These are phyloP conservation scores for Tylopilus sp. DNA, from an alignment of 768 basidiomycete species.

Conservation along the genomic window DNA sequence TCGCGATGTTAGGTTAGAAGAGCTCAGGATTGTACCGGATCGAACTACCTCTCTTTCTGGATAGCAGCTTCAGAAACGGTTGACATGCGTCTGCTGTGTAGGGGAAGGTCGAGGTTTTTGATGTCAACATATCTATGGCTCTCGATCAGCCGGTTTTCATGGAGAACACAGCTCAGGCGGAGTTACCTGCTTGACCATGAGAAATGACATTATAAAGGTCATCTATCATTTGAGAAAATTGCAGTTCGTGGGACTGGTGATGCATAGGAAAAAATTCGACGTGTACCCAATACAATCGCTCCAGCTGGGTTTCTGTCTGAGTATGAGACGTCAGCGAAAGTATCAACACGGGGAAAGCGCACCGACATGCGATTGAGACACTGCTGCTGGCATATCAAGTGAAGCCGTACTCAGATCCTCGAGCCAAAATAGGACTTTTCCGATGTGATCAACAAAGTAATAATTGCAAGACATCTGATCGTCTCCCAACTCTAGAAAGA, in stretches of 20 bases:
- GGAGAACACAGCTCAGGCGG: too few species aligned
- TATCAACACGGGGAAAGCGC: slow-evolving; percentile 18
- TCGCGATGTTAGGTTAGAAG: not conserved
- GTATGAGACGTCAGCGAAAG: slow-evolving; percentile 8
- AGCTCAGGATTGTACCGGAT: not conserved
- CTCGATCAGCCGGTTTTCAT: slow-evolving; percentile 7
- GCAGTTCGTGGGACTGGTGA: slow-evolving; percentile 36
- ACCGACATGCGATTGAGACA: slow-evolving; percentile 55
- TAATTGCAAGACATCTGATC: slow-evolving; percentile 45
- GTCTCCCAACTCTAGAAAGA: slow-evolving; percentile 47
- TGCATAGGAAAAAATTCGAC: slow-evolving; percentile 64
- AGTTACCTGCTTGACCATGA: slow-evolving; percentile 53
- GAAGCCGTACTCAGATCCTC: slow-evolving; percentile 41
- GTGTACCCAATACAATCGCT: slow-evolving; percentile 60
- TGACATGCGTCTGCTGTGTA: slow-evolving; percentile 47
- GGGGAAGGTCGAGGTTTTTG: slow-evolving; percentile 56
- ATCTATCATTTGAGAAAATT: slow-evolving; percentile 38
- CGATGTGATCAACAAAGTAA: slow-evolving; percentile 52
- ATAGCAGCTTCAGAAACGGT: slow-evolving; percentile 49
- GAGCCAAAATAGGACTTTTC: slow-evolving; percentile 54
- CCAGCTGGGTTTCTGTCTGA: slow-evolving; percentile 41
- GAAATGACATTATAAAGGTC: slow-evolving; percentile 51
- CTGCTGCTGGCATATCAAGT: slow-evolving; percentile 42
- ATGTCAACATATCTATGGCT: slow-evolving; percentile 55
- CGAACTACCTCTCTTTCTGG: slow-evolving; percentile 40